phyloP scores from a whole-genome alignment of 148 eudicot species.

The Amaranthus cruentus region DNA sequence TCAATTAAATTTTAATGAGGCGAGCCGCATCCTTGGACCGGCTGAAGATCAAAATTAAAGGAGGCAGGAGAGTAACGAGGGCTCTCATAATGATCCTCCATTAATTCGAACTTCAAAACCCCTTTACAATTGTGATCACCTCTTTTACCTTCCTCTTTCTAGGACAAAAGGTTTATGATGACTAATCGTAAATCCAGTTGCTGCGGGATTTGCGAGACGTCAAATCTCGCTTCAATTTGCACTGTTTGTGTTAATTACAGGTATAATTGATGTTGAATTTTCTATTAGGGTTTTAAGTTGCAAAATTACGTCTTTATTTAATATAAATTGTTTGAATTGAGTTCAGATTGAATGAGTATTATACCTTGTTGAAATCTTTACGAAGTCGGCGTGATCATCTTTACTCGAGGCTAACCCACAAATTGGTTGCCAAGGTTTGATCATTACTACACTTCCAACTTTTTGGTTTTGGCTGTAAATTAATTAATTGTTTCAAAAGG shows the following conservation, averaged over 20 bases:
- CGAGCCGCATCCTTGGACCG: too few relatives aligned
- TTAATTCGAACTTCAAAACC: not conserved
- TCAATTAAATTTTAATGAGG: too few relatives aligned
- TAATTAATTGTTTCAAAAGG: too few relatives aligned
- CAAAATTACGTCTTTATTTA: not conserved
- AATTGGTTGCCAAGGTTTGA: slow-evolving; percentile 69
- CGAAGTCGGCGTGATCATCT: slow-evolving; percentile 65
- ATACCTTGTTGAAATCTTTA: slow-evolving; percentile 50
- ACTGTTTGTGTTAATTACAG: slow-evolving; percentile 68
- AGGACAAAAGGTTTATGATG: slow-evolving; percentile 14
- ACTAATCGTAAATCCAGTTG: slow-evolving; percentile 44
- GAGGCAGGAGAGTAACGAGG: too few relatives aligned
- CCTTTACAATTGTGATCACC: not conserved
- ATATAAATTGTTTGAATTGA: slow-evolving; percentile 11
- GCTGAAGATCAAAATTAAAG: too few relatives aligned
- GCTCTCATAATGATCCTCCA: not conserved
- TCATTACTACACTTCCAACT: not conserved
- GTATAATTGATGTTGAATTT: slow-evolving; percentile 26
- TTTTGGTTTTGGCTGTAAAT: not conserved
- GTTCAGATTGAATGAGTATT: slow-evolving; percentile 77
- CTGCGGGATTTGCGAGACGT: slow-evolving; percentile 71
- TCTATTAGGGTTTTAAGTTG: not conserved
- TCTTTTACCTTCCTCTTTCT: not conserved
- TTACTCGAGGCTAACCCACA: slow-evolving; percentile 52
- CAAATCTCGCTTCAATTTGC: slow-evolving; percentile 71